These are phyloP conservation scores for Trichoderma brevicompactum DNA, from an alignment of 2,329 filamentous ascomycete species.

Conservation along the genomic window DNA sequence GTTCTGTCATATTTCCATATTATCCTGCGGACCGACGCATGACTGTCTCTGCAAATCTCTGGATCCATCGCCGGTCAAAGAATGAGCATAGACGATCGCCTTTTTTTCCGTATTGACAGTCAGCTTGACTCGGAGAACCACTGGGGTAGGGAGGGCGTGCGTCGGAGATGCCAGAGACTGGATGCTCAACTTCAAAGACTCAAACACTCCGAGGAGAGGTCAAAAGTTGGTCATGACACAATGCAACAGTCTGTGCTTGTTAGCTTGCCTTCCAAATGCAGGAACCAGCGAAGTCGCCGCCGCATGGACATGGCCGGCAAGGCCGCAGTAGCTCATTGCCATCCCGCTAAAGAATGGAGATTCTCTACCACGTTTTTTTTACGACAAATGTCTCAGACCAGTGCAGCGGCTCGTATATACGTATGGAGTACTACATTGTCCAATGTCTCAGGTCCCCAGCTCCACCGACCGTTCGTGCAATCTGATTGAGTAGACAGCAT, in stretches of 20 bases:
- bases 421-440: neutral
- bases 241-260: conserved; percentile 16
- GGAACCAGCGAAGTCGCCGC: conserved; percentile 40
- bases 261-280: conserved; percentile 39
- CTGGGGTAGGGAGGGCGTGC: conserved; percentile 12
- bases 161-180: conserved; percentile 2
- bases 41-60: neutral
- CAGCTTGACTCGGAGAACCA: neutral
- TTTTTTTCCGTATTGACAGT: neutral
- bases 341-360: conserved; percentile 25
- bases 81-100: neutral
- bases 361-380: conserved; percentile 19
- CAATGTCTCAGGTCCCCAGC: neutral
- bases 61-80: neutral
- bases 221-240: conserved; percentile 15
- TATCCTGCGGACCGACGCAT: neutral
- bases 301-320: conserved; percentile 31
- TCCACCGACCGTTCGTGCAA: neutral
- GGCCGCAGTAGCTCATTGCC: conserved; percentile 32
- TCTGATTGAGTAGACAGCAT: neutral
- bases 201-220: neutral
- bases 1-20: neutral
- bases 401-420: neutral
- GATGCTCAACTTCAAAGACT: conserved; percentile 3
- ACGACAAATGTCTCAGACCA: neutral